Evolutionary conservation across 2,329 filamentous ascomycete species (phyloP).

Genomic region (Decorospora gaudefroyi): DNA sequence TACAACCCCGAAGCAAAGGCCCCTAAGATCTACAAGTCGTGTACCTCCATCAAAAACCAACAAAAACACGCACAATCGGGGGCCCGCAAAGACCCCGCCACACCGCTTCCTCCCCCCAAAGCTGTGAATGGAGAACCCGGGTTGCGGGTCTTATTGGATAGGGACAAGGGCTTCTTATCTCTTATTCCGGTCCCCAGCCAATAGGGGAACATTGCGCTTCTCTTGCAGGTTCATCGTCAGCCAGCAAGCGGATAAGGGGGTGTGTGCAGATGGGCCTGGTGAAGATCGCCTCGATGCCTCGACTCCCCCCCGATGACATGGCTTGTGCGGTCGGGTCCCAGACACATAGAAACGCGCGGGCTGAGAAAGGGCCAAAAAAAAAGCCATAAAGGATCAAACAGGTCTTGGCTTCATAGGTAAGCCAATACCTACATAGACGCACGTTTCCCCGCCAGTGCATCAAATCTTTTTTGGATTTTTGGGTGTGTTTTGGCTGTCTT

Average conservation of each 20-base stretch:
- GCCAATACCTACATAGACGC: no score
- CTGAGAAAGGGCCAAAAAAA: conserved; percentile 4
- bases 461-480: not conserved
- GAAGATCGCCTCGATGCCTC: no score
- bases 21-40: no score
- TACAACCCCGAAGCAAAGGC: conserved; percentile 2
- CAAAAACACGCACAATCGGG: conserved; percentile 1
- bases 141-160: conserved; percentile 12
- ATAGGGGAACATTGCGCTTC: no score
- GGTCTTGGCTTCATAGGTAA: no score
- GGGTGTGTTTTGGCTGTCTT: conserved; percentile 17
- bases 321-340: conserved; percentile 4
- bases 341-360: conserved; percentile 3
- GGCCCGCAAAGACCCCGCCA: conserved; percentile 1
- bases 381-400: conserved; percentile 5
- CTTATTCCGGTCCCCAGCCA: no score
- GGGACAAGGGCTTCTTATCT: no score
- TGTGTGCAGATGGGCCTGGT: no score
- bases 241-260: no score
- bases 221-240: no score
- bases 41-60: conserved; percentile 15
- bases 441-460: not conserved
- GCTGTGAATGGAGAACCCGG: conserved; percentile 4
- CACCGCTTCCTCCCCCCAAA: conserved; percentile 4
- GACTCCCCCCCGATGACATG: conserved; percentile 11